Evolutionary conservation across 2,329 filamentous ascomycete species (phyloP), one percentile per base, ranked within the genome.

Genomic region (Talaromyces sp.): DNA sequence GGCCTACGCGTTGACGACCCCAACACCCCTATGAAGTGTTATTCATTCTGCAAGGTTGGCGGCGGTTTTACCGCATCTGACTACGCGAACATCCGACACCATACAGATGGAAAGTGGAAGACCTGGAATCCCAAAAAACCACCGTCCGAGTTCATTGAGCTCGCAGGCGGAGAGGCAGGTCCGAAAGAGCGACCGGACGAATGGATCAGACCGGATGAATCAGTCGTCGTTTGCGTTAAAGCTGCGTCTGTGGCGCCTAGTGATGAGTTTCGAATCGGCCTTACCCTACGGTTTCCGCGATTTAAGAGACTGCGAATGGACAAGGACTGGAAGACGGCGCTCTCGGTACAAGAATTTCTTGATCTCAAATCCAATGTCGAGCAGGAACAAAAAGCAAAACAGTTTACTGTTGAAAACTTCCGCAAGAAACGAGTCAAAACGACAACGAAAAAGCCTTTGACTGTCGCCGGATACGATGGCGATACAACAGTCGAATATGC

Each of bases 21-120:
- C 63, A 83, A 89, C 32, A 82, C 89, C 63, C 83, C 86, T 0
- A 88, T 90, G 75, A 92, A 91, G 73, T 96, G 87, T 70, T 90
- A 87, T 68, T 96, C 92, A n/a, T 97, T 99, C 77, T 96, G 93
- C 82, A 97, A 95, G 74, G 95, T 99, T 17, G 95, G 95, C n/a
- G 95, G 95, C 58, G 95, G 95, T 0, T 93, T 98, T 72, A 87
- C 85, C 14, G 88, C 86, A 0, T 86, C 89, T 57, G 95, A 99
- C 69, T 98, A 96, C 71, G 86, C 89, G 0, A 86, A 89, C 60
- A 88, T 99, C 52, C 82, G 86, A 5, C 91, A 96, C 68, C 83
- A 86, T 26, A 98, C 93, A 0, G 90, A 96, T 61, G 92, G 90
- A 5, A 96, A 96, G 73, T 99, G 95, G 95, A 82, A 83, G 13